Evolutionary conservation across 1,139 yeast genomes (phyloP).

Genomic region (Zygosaccharomyces sapae): DNA sequence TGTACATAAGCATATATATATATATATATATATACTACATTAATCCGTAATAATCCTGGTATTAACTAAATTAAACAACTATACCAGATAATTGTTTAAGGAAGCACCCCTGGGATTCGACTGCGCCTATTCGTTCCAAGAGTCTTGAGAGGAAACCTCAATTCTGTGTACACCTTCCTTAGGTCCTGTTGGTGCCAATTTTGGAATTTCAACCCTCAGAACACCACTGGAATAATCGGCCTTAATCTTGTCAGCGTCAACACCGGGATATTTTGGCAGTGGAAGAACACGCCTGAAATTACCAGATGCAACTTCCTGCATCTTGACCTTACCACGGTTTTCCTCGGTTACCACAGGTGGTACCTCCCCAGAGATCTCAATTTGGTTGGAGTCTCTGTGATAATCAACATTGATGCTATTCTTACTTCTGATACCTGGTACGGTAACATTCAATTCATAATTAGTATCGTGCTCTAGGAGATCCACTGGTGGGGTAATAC

Average conservation of each 20-base stretch:
- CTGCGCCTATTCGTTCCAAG: too few species aligned
- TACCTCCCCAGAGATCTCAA: constrained; percentile 40
- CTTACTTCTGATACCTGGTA: constrained; percentile 43
- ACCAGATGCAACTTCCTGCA: constrained; percentile 41
- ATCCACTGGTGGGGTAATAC: constrained; percentile 41
- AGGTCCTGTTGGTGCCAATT: constrained; percentile 31
- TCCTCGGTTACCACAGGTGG: constrained; percentile 24
- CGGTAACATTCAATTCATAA: constrained; percentile 40
- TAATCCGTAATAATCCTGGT: too few species aligned
- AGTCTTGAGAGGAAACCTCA: constrained; percentile 34
- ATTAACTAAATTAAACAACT: too few species aligned
- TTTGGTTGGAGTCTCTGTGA: constrained; percentile 40
- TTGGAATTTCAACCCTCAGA: constrained; percentile 40
- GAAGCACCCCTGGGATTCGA: too few species aligned
- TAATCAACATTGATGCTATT: constrained; percentile 39
- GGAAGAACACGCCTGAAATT: constrained; percentile 40
- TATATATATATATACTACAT: too few species aligned
- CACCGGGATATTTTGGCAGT: constrained; percentile 38
- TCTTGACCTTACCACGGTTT: constrained; percentile 31
- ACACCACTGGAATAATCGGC: constrained; percentile 43
- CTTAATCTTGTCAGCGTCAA: constrained; percentile 41
- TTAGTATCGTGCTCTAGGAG: constrained; percentile 39
- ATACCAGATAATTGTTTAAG: too few species aligned
- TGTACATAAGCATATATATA: too few species aligned
- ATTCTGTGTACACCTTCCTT: constrained; percentile 36